Base-by-base conservation (phyloP, 179 eudicot genomes). In the Corrigiola litoralis region DNA sequence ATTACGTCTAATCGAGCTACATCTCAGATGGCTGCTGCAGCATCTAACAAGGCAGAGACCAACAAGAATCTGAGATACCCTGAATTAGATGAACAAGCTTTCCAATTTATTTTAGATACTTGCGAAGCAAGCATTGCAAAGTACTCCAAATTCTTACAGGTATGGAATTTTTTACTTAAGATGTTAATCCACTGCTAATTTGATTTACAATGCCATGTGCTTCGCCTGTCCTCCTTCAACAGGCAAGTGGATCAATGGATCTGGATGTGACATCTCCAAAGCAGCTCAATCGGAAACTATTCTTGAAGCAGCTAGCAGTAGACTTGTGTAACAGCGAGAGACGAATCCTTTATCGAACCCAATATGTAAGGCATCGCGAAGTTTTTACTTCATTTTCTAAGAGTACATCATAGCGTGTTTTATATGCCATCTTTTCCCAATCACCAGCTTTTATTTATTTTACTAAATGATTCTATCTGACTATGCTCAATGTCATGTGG, bases 181-280 rank as follows among this genome's bases (percentile, higher is more conserved):
- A n/a, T n/a, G n/a, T n/a, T n/a, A n/a, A 18, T 28, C 17, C 21
- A 47, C 28, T 7, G 33, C 10, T 17, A 13, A 49, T 34, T 17
- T 16, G 36, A 48, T 48, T 45, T 6, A 33, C 46, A 6, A 33
- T 28, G 3, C 21, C 27, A 46, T 23, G 24, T 23, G n/a, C 10
- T 24, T 3, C 59, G 46, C 23, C 52, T 32, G 62, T 61, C 48
- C 32, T 72, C 63, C 28, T 32, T 56, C 68, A 44, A 59, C 70
- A 92, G 98, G 90, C 80, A 60, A 92, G 98, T 74, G 98, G 98
- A 65, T 78, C 88, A 3, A 87, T 92, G 98, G 98, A 92, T 77
- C 76, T 92, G 82, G 98, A 92, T 58, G 88, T 92, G 72, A 87
- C 96, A 48, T 90, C 96, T 49, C 98, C 98, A 6, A 92, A 90